Conservation (phyloP, 768 basidiomycete species). For the Panus rudis region DNA sequence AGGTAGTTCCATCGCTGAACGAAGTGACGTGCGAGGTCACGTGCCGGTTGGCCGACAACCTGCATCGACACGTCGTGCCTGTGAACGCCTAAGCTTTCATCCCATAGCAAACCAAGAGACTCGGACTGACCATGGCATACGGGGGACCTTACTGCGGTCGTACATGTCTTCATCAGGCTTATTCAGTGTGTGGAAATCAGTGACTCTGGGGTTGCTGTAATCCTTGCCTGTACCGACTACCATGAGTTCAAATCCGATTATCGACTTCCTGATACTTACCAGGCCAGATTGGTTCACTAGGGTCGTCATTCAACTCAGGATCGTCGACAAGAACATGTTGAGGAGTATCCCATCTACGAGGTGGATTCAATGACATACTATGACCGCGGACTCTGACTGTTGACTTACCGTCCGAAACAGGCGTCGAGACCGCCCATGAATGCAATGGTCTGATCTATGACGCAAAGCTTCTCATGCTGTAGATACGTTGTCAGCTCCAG, state of each 20-base stretch:
- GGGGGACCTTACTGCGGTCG: constrained; percentile 78
- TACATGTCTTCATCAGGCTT: constrained; percentile 96
- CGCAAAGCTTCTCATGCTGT: constrained; percentile 96
- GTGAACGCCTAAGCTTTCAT: not conserved
- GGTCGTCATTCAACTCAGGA: constrained; percentile 49
- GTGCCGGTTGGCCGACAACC: constrained; percentile 91
- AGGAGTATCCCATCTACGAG: constrained; percentile 84
- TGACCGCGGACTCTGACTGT: too few species aligned
- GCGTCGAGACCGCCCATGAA: constrained; percentile 98
- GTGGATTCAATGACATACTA: too few species aligned
- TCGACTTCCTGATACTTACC: constrained; percentile 40
- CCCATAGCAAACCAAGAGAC: not conserved
- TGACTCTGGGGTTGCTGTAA: constrained; percentile 84
- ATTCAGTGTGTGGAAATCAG: constrained; percentile 78
- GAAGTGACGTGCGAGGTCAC: constrained; percentile 93
- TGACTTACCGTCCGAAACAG: constrained; percentile 71
- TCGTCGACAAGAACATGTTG: constrained; percentile 91
- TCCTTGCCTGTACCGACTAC: constrained; percentile 64
- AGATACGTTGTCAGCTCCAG: not conserved
- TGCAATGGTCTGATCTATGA: constrained; percentile 93
- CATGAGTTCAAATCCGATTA: not conserved
- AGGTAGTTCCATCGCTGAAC: constrained; percentile 96
- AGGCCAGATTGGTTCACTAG: constrained; percentile 74
- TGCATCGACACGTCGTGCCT: constrained; percentile 98
- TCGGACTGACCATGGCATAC: constrained; percentile 89